Base-by-base conservation (phyloP, 768 basidiomycete species). In the Phlebiopsis flavidoalba region DNA sequence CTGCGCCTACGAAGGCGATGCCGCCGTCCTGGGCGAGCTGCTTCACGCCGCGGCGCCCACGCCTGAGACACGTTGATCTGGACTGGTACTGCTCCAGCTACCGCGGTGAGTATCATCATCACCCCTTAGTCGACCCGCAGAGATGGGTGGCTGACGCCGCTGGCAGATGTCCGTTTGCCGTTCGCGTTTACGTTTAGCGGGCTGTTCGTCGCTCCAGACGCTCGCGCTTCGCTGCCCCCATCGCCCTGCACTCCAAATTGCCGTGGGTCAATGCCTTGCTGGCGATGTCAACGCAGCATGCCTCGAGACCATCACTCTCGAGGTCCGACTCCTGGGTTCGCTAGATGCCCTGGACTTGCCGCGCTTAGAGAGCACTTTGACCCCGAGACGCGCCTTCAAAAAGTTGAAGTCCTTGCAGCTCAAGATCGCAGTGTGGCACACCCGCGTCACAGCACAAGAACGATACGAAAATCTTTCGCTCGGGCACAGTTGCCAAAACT, bases 271-370 rank as follows among this genome's bases (percentile, higher is more conserved):
- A 61, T 24, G 43, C 61, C 12, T 55, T 67, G 1, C 63, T 71
- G 8, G 21, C 17, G 61, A 65, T 49, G 52, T 69, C 40, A 36
- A 52, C 55, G 24, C 62, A 17, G 35, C 60, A 19, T 14, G 43
- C 12, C 40, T 69, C 14, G 60, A 66, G 21, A 59, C 51, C 21
- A 56, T 71, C 40, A 21, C 57, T 4, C 46, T 69, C 53, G 63
- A 67, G 14, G 50, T 69, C 36, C 65, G 68, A n/a, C 63, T 71
- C 4, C 61, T 69, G 35, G 68, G 70, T 8, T 40, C 56, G 21
- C 40, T 71, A 40, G 59, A 66, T 51, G 66, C 60, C n/a, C 47
- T 68, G 36, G 65, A 69, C 43, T 71, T 68, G 70, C 59, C 40
- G 17, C 52, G 37, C 24, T 33, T 69, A n/a, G 62, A 61, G 53